phyloP scores from a whole-genome alignment of 192 early-diverging fungal genomes.

The Podila verticillata region DNA sequence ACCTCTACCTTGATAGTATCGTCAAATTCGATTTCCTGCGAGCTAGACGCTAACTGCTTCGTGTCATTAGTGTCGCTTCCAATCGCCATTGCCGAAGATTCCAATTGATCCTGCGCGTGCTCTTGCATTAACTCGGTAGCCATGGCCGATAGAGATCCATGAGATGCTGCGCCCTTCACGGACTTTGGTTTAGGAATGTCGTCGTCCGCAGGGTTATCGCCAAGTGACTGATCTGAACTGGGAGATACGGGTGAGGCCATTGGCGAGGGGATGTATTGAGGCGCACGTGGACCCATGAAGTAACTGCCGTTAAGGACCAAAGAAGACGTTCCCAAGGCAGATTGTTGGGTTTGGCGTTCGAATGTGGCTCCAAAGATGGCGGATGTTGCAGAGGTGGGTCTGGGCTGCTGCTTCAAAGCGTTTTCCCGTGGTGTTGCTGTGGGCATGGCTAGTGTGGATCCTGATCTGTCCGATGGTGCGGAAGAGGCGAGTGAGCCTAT shows the following conservation, averaged over 20 bases:
- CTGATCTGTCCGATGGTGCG: not conserved
- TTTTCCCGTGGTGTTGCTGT: not conserved
- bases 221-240: not conserved
- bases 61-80: not conserved
- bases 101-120: not conserved
- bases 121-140: slow-evolving; percentile 4
- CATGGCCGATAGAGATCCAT: slow-evolving; percentile 17
- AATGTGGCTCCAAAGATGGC: slow-evolving; percentile 42
- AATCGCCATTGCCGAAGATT: not conserved
- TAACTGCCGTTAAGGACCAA: slow-evolving; percentile 35
- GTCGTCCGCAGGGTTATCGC: not conserved
- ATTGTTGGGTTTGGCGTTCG: slow-evolving; percentile 4
- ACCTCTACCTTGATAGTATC: slow-evolving; percentile 45
- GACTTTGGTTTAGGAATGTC: not conserved
- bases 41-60: not conserved
- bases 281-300: slow-evolving; percentile 33
- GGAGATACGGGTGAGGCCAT: slow-evolving; percentile 34
- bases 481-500: slow-evolving; percentile 15
- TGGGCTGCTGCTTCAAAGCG: not conserved
- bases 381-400: slow-evolving; percentile 23
- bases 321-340: slow-evolving; percentile 1
- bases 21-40: not conserved
- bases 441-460: slow-evolving; percentile 3
- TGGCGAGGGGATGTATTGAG: slow-evolving; percentile 48
- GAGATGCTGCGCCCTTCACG: slow-evolving; percentile 9